Evolutionary conservation across 495 filamentous ascomycete species (phyloP).

Genomic region (Hapsidospora chrysogenum): DNA sequence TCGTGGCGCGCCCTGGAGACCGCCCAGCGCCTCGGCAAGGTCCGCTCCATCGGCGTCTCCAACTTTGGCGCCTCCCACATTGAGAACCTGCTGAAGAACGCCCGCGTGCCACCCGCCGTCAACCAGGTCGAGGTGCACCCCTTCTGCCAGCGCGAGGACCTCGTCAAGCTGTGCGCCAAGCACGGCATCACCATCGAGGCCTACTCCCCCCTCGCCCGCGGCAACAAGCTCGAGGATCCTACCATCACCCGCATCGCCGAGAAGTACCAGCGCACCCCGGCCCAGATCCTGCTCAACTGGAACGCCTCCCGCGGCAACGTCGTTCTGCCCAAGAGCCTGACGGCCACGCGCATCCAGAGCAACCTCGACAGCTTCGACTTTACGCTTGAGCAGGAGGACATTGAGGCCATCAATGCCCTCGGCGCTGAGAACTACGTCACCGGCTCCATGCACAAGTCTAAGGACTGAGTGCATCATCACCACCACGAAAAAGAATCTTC

Average conservation of each 20-base stretch:
- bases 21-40: slow-evolving; percentile 33
- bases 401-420: background rate
- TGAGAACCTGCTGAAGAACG: slow-evolving; percentile 34
- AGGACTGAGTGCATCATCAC: slow-evolving; percentile 2
- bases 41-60: slow-evolving; percentile 39
- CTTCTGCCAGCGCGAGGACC: slow-evolving; percentile 35
- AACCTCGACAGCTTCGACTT: slow-evolving; percentile 22
- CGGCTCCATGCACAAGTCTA: slow-evolving; percentile 2
- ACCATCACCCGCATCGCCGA: slow-evolving; percentile 24
- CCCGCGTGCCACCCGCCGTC: slow-evolving; percentile 26
- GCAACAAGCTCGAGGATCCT: slow-evolving; percentile 24
- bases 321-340: slow-evolving; percentile 47
- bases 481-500: too few relatives aligned
- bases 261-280: slow-evolving; percentile 25
- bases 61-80: slow-evolving; percentile 46
- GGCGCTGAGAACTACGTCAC: slow-evolving; percentile 2
- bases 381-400: background rate
- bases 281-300: slow-evolving; percentile 36
- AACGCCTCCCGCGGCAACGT: slow-evolving; percentile 34
- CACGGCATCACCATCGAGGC: slow-evolving; percentile 40
- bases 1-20: slow-evolving; percentile 44
- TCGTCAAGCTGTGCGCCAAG: slow-evolving; percentile 25
- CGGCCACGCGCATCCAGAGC: slow-evolving; percentile 35
- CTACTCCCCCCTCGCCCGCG: slow-evolving; percentile 38
- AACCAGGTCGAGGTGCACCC: slow-evolving; percentile 48